Percentiles rank a stretch among this genome's conserved stretches.
phyloP scores from a whole-genome alignment of 2,329 filamentous ascomycete genomes.

The Cercospora berteroae region DNA sequence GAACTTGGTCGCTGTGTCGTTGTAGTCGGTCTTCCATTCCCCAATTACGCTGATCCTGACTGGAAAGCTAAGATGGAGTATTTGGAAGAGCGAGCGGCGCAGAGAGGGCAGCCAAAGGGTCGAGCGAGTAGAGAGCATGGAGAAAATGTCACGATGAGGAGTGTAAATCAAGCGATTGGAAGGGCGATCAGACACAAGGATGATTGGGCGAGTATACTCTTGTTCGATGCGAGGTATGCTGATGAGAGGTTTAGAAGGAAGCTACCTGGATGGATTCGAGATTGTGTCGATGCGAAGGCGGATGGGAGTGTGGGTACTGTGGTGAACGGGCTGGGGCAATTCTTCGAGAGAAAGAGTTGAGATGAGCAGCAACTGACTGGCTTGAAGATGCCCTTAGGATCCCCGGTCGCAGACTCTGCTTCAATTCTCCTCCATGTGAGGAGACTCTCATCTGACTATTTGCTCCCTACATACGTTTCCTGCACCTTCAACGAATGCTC shows the following conservation, averaged over 20 bases:
- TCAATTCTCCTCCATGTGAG: not conserved
- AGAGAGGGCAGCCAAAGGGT: constrained; percentile 37
- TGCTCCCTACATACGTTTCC: not conserved
- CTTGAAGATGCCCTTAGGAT: not conserved
- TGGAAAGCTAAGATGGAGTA: constrained; percentile 93
- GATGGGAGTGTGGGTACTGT: constrained; percentile 10
- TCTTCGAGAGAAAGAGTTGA: constrained; percentile 9
- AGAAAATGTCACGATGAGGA: constrained; percentile 93
- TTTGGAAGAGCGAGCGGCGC: constrained; percentile 62
- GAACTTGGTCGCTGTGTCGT: constrained; percentile 82
- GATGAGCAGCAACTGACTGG: not conserved
- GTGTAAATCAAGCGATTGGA: constrained; percentile 95
- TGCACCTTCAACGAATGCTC: not conserved
- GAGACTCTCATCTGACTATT: not conserved
- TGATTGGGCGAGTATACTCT: constrained; percentile 87
- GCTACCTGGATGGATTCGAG: constrained; percentile 82
- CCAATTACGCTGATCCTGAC: constrained; percentile 82
- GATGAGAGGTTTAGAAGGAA: constrained; percentile 71
- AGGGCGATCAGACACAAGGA: constrained; percentile 81
- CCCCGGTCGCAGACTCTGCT: too few species aligned
- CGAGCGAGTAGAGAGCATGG: constrained; percentile 73
- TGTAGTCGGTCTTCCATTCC: constrained; percentile 89
- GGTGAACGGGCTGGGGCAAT: constrained; percentile 14
- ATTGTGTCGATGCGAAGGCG: constrained; percentile 13
- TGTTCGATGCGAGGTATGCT: constrained; percentile 80